These are phyloP conservation scores for Bisporella sp. DNA, from an alignment of 2,329 filamentous ascomycete species.

Conservation along the genomic window DNA sequence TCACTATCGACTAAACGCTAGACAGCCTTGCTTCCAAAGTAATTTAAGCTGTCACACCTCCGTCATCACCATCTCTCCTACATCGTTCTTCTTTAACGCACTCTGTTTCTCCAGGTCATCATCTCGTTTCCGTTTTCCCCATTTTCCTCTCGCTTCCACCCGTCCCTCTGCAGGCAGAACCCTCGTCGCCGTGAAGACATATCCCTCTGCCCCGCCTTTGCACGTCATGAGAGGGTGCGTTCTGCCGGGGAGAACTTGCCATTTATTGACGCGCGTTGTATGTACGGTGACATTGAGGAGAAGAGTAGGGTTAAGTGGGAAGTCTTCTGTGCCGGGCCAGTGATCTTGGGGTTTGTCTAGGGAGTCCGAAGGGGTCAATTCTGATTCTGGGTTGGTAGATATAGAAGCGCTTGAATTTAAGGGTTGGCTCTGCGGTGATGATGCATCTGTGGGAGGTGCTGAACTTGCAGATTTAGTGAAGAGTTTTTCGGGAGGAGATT, in stretches of 20 bases:
- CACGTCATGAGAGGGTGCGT: slow-evolving; percentile 95
- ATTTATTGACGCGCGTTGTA: slow-evolving; percentile 68
- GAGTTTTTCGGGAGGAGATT: slow-evolving; percentile 40
- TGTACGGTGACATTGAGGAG: slow-evolving; percentile 75
- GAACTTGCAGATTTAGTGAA: slow-evolving; percentile 25
- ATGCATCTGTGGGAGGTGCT: too few relatives aligned
- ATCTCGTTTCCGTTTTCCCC: slow-evolving; percentile 25
- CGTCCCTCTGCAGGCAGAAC: slow-evolving; percentile 73
- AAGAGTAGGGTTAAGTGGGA: slow-evolving; percentile 80
- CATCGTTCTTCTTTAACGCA: background rate
- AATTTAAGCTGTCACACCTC: background rate
- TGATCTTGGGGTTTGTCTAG: slow-evolving; percentile 32
- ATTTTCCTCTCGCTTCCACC: slow-evolving; percentile 77
- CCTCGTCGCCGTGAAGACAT: slow-evolving; percentile 75
- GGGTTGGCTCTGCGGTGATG: too few relatives aligned
- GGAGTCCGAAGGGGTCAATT: slow-evolving; percentile 31
- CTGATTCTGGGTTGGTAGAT: slow-evolving; percentile 15
- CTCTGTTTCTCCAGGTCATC: slow-evolving; percentile 2
- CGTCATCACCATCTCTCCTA: background rate
- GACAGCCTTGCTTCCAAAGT: background rate
- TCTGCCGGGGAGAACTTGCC: slow-evolving; percentile 86
- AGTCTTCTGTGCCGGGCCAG: slow-evolving; percentile 63
- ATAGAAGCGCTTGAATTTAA: too few relatives aligned
- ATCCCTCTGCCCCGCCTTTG: slow-evolving; percentile 82
- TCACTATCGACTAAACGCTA: too few relatives aligned